A percentile compares a stretch with the other conserved stretches of the same genome.
Conservation (phyloP, 2,329 filamentous ascomycete genomes). For the Microdochium bolleyi region DNA sequence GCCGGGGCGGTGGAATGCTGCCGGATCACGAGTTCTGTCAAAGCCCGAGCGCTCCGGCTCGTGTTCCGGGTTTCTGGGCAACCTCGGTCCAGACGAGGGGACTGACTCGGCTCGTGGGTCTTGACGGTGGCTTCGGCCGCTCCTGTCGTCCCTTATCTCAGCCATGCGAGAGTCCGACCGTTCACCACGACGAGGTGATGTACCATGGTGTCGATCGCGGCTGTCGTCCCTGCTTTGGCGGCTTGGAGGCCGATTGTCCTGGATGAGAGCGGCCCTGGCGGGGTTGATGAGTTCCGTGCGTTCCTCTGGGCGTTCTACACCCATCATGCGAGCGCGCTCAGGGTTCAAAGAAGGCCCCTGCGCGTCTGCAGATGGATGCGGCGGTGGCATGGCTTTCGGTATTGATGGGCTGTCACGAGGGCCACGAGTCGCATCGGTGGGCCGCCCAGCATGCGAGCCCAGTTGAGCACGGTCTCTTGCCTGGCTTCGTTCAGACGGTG, state of each 20-base stretch:
- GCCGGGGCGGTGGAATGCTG: constrained; percentile 26
- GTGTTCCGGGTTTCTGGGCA: constrained; percentile 22
- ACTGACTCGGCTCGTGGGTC: constrained; percentile 21
- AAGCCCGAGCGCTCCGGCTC: constrained; percentile 28
- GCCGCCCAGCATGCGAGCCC: constrained; percentile 10
- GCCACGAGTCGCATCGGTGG: constrained; percentile 13
- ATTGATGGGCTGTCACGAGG: constrained; percentile 16
- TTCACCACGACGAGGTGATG: constrained; percentile 29
- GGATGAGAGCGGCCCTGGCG: constrained; percentile 36
- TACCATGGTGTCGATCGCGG: constrained; percentile 28
- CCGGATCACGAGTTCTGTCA: constrained; percentile 33
- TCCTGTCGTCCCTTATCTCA: constrained; percentile 39
- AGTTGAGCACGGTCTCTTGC: constrained; percentile 23
- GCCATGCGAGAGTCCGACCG: constrained; percentile 25
- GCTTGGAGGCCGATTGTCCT: constrained; percentile 26
- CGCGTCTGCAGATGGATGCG: constrained; percentile 13
- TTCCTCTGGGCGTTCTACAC: constrained; percentile 23
- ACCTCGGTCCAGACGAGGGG: constrained; percentile 13
- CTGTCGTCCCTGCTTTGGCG: constrained; percentile 34
- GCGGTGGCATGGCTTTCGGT: constrained; percentile 19
- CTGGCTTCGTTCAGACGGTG: constrained; percentile 28
- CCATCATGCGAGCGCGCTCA: constrained; percentile 42
- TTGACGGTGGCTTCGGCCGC: constrained; percentile 31
- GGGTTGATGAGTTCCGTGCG: constrained; percentile 36
- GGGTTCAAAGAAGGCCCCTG: constrained; percentile 46